phyloP scores from a whole-genome alignment of 2,329 filamentous ascomycete genomes.

The Paracoccidioides lutzii region DNA sequence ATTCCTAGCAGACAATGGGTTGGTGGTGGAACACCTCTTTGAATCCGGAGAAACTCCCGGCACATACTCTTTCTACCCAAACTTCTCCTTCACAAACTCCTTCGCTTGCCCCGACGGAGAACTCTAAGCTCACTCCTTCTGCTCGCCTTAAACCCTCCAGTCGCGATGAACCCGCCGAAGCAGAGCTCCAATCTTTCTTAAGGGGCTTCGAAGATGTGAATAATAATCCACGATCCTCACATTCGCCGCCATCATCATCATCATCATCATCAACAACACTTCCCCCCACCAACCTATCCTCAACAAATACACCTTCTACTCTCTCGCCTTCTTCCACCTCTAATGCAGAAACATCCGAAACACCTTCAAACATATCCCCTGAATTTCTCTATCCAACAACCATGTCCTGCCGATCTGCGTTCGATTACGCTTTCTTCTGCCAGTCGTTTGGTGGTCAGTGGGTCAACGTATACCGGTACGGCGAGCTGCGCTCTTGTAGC shows the following conservation, averaged over 20 bases:
- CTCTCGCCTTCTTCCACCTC: constrained; percentile 8
- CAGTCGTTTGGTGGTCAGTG: constrained; percentile 84
- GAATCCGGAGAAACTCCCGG: background rate
- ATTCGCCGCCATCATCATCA: constrained; percentile 13
- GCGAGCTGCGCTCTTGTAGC: constrained; percentile 59
- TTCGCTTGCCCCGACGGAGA: constrained; percentile 9
- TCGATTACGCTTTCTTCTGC: constrained; percentile 91
- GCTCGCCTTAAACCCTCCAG: constrained; percentile 19
- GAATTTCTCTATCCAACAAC: constrained; percentile 62
- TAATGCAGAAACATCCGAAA: constrained; percentile 9
- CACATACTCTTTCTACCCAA: constrained; percentile 9
- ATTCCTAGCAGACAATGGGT: constrained; percentile 25
- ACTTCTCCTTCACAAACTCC: constrained; percentile 1
- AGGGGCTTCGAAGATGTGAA: background rate
- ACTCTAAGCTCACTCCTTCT: constrained; percentile 12
- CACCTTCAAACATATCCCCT: constrained; percentile 36
- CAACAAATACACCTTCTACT: constrained; percentile 1
- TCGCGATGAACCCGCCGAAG: constrained; percentile 39
- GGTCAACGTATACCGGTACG: constrained; percentile 80
- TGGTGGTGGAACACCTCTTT: constrained; percentile 33
- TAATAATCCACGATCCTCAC: constrained; percentile 30
- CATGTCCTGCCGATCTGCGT: constrained; percentile 82
- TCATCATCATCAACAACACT: constrained; percentile 8
- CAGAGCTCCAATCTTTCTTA: constrained; percentile 42
- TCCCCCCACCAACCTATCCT: background rate